These are phyloP conservation scores for Puccinia hordei DNA, from an alignment of 1,284 basidiomycete genomes.

Conservation along the genomic window DNA sequence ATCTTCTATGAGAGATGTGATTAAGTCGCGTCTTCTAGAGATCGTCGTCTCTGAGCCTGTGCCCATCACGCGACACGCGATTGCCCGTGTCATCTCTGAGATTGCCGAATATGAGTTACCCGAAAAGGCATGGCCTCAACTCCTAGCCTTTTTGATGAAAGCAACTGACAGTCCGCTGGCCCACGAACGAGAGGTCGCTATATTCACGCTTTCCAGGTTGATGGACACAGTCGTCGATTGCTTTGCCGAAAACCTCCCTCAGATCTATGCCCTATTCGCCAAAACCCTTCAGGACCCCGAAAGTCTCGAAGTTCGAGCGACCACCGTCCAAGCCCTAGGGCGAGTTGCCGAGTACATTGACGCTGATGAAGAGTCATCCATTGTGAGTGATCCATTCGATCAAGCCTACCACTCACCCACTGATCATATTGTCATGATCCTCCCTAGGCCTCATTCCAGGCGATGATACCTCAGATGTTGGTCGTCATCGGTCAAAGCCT, in stretches of 20 bases:
- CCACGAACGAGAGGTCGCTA: constrained; percentile 82
- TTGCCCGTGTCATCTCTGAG: constrained; percentile 87
- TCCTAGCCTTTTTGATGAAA: constrained; percentile 83
- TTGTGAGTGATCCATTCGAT: constrained; percentile 65
- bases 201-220: constrained; percentile 87
- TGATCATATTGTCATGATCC: not conserved
- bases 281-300: constrained; percentile 81
- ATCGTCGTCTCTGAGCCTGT: constrained; percentile 76
- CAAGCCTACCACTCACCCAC: not conserved
- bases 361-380: constrained; percentile 78
- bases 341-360: constrained; percentile 93
- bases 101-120: constrained; percentile 89
- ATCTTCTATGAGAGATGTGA: constrained; percentile 72
- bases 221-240: constrained; percentile 89
- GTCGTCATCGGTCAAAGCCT: constrained; percentile 84
- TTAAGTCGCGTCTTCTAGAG: constrained; percentile 82
- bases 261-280: constrained; percentile 80
- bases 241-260: constrained; percentile 75
- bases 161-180: constrained; percentile 72
- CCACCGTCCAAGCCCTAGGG: constrained; percentile 85
- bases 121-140: constrained; percentile 77
- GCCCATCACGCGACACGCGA: constrained; percentile 75
- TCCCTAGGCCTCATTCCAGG: constrained; percentile 79
- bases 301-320: constrained; percentile 86
- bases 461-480: constrained; percentile 84